Conservation (phyloP, 139 green algal species). For the Picochlorum sp. region DNA sequence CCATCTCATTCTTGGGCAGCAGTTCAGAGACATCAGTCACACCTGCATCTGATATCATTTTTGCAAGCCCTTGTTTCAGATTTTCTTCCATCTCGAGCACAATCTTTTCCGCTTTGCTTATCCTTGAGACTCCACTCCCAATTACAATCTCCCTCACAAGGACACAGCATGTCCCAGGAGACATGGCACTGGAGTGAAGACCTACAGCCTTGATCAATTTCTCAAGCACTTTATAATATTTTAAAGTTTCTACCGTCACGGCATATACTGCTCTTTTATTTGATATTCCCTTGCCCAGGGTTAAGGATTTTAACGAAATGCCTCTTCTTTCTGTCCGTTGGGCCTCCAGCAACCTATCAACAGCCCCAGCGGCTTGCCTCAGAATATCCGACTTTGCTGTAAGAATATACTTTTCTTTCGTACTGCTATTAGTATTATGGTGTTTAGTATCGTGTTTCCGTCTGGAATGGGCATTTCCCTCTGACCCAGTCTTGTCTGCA, state of each 20-base stretch:
- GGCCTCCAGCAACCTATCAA: constrained; percentile 29
- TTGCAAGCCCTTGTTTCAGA: constrained; percentile 8
- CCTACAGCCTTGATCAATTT: constrained; percentile 46
- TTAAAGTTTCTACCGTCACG: constrained; percentile 76
- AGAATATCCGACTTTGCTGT: constrained; percentile 11
- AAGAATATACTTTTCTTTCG: too few relatives aligned
- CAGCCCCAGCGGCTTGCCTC: constrained; percentile 34
- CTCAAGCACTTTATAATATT: constrained; percentile 46
- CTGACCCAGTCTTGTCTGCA: too few relatives aligned
- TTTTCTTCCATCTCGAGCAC: constrained; percentile 27
- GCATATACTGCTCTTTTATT: constrained; percentile 83
- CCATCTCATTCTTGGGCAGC: constrained; percentile 2
- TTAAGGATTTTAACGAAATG: constrained; percentile 54
- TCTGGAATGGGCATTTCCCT: too few relatives aligned
- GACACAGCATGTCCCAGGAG: constrained; percentile 30
- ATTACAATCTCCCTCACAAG: constrained; percentile 69
- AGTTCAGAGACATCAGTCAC: constrained; percentile 3
- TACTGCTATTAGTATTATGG: too few relatives aligned
- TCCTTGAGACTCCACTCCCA: constrained; percentile 30
- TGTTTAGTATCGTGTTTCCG: too few relatives aligned
- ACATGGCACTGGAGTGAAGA: constrained; percentile 39
- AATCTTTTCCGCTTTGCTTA: constrained; percentile 40
- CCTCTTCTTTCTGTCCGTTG: constrained; percentile 17
- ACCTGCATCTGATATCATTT: constrained; percentile 15
- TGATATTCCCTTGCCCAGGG: constrained; percentile 52